These are phyloP conservation scores for Eimeria praecox DNA, from an alignment of 169 alveolate species.

Conservation along the genomic window DNA sequence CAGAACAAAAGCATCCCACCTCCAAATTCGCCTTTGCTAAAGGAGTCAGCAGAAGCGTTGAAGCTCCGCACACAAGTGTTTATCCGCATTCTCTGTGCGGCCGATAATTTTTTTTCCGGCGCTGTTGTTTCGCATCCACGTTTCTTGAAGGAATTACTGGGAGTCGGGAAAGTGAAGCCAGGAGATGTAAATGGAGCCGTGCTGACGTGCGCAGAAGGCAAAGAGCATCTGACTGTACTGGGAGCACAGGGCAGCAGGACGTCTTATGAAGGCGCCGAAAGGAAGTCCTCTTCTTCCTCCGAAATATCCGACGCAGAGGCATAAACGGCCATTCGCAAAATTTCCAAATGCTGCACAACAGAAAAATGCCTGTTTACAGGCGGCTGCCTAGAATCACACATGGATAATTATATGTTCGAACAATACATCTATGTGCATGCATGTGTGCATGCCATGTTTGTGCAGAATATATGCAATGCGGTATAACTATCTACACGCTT, in stretches of 20 bases:
- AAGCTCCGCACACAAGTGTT: not conserved
- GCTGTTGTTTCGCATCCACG: not conserved
- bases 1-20: not conserved
- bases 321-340: not conserved
- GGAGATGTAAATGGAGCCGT: not conserved
- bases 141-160: not conserved
- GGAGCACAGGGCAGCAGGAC: not conserved
- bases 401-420: not conserved
- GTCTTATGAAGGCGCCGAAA: not conserved
- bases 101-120: not conserved
- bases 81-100: not conserved
- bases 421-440: not conserved
- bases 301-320: not conserved
- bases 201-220: not conserved
- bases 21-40: not conserved
- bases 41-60: not conserved
- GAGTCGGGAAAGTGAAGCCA: not conserved
- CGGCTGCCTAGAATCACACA: not conserved
- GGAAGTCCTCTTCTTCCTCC: not conserved
- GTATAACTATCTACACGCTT: not conserved
- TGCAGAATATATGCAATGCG: not conserved
- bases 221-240: not conserved
- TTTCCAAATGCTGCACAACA: not conserved
- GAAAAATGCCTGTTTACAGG: not conserved
- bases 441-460: not conserved